Evolutionary conservation across 805 yeast genomes (phyloP).

Genomic region (Saccharomycopsis fibuligera): DNA sequence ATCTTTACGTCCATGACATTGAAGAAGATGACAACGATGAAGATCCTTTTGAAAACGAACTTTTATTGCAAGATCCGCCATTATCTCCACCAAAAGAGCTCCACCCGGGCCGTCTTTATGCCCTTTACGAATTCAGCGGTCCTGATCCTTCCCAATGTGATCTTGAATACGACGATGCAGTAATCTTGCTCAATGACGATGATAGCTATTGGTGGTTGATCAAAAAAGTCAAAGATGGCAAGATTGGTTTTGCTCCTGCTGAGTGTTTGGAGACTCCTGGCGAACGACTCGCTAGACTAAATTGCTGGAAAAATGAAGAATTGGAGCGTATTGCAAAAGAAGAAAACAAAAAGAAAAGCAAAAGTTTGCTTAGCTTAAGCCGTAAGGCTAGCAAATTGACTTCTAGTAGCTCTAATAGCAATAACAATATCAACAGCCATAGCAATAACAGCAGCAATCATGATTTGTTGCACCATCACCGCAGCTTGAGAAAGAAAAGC

Average conservation of each 20-base stretch:
- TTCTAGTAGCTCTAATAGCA: not conserved
- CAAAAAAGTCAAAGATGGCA: constrained; percentile 46
- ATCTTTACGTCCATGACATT: not conserved
- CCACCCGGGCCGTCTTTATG: constrained; percentile 79
- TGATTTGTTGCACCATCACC: not conserved
- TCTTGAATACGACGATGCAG: constrained; percentile 73
- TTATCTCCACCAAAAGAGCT: constrained; percentile 67
- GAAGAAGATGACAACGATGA: constrained; percentile 1
- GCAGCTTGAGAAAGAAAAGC: constrained; percentile 1
- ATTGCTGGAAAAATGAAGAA: constrained; percentile 88
- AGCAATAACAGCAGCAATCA: constrained; percentile 1
- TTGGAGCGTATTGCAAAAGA: constrained; percentile 32
- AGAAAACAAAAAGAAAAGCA: constrained; percentile 12
- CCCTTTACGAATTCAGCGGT: constrained; percentile 80
- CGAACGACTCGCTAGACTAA: constrained; percentile 85
- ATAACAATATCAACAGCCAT: no score
- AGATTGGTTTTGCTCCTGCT: constrained; percentile 94
- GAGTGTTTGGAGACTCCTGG: constrained; percentile 88
- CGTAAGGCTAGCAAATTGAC: constrained; percentile 9
- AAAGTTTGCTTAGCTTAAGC: constrained; percentile 11
- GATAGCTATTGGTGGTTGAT: constrained; percentile 98
- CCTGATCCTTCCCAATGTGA: constrained; percentile 92
- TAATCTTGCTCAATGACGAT: constrained; percentile 74
- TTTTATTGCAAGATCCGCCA: constrained; percentile 26
- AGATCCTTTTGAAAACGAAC: not conserved